Base-by-base conservation (phyloP, 192 early-diverging fungal species). In the Neocallimastix lanati region DNA sequence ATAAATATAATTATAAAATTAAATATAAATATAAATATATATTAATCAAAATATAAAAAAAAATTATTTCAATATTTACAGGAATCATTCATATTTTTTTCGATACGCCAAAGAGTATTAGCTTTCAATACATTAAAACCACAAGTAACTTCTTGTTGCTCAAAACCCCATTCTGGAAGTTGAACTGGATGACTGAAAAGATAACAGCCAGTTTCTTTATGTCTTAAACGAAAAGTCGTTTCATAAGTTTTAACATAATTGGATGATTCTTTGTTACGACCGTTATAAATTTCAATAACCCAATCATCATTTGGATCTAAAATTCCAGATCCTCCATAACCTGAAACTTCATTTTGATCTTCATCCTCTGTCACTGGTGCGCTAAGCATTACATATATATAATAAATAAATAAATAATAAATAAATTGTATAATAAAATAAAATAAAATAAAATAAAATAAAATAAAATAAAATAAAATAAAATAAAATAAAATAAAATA, bases 61-160 rank as follows among this genome's bases (percentile, higher is more conserved):
- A 83, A 84, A 81, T 99, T 92, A 79, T 87, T 83, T 85, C 98
- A 96, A 78, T 98, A 82, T 85, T 97, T 98, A 96, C 98, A 99
- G 82, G 93, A 86, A 67, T 92, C 90, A 77, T 90, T 86, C n/a
- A 27, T 78, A 81, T 84, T 83, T 4, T 79, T 58, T 37, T 80
- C 40, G 21, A 50, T 50, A 50, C 40, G 40, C 40, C 40, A 50
- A 4, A 50, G 15, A 21, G 40, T 38, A n/a, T 88, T 85, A 58
- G 90, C 90, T 27, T 15, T 50, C 21, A 50, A 50, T 21, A 50
- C 40, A 4, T 86, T 84, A 80, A 91, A 89, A 80, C 96, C 93
- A 85, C 96, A 99, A 18, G 88, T 98, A 37, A 98, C 88, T 81
- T 99, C 96, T 77, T 93, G 87, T 84, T 95, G 94, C 76, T 83